phyloP scores from a whole-genome alignment of 2,329 filamentous ascomycete species.

The Sphaerulina musiva region DNA sequence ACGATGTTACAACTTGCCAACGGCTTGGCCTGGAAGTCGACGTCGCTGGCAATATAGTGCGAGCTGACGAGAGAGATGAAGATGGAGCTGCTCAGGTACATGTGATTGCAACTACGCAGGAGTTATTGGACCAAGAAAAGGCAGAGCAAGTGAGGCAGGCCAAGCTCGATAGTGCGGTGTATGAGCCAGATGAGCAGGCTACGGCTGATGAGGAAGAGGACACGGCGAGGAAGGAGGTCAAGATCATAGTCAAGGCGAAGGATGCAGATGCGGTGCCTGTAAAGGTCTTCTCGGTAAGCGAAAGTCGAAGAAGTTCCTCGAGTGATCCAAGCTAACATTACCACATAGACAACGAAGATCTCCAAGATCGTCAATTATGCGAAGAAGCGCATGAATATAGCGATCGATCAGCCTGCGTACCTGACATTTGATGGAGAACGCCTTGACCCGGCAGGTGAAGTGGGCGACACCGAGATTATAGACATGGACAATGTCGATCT shows the following conservation, averaged over 20 bases:
- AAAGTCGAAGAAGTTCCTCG: background rate
- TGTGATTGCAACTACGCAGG: constrained; percentile 69
- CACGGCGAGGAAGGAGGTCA: constrained; percentile 31
- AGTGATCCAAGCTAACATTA: constrained; percentile 22
- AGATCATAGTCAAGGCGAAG: constrained; percentile 48
- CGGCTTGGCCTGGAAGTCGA: constrained; percentile 57
- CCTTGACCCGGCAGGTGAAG: constrained; percentile 53
- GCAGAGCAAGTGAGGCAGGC: constrained; percentile 40
- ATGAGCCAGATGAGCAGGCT: constrained; percentile 6
- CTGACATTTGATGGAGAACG: constrained; percentile 71
- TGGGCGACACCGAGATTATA: constrained; percentile 64
- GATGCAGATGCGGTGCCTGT: constrained; percentile 45
- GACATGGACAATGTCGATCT: constrained; percentile 74
- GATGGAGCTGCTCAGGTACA: constrained; percentile 55
- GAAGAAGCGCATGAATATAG: constrained; percentile 49
- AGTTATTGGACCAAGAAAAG: constrained; percentile 50
- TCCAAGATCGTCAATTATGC: constrained; percentile 58
- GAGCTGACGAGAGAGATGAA: constrained; percentile 45
- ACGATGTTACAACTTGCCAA: constrained; percentile 65
- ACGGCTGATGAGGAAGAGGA: constrained; percentile 8
- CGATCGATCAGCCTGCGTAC: constrained; percentile 48
- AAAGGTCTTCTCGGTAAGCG: constrained; percentile 42
- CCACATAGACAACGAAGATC: constrained; percentile 50
- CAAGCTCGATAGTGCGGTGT: constrained; percentile 1
- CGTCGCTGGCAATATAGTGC: constrained; percentile 34